Percentiles rank a stretch among this genome's conserved stretches.
phyloP scores from a whole-genome alignment of 2,329 filamentous ascomycete species.

The Claviceps africana region DNA sequence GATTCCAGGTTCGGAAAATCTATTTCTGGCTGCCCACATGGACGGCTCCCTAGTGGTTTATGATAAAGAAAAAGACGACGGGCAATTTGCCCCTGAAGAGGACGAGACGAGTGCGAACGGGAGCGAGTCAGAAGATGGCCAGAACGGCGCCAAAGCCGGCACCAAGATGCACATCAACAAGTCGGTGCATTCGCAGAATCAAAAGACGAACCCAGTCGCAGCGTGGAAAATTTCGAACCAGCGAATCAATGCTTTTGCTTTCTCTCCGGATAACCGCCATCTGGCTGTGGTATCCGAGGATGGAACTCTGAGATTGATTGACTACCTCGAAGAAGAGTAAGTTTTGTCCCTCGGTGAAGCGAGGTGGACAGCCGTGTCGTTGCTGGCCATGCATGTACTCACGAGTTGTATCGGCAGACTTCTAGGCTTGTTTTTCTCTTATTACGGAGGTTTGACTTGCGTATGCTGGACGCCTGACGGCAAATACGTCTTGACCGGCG shows the following conservation, averaged over 20 bases:
- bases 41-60: constrained; percentile 87
- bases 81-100: constrained; percentile 60
- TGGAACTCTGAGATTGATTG: constrained; percentile 75
- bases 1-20: constrained; percentile 85
- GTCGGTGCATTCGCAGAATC: constrained; percentile 84
- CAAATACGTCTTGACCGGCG: constrained; percentile 87
- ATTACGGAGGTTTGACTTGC: constrained; percentile 85
- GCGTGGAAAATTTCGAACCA: constrained; percentile 89
- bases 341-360: constrained; percentile 15
- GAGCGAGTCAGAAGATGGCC: constrained; percentile 21
- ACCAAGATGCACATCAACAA: constrained; percentile 62
- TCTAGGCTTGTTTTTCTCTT: constrained; percentile 75
- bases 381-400: constrained; percentile 1
- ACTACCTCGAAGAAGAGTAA: constrained; percentile 81
- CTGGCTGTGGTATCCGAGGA: constrained; percentile 86
- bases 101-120: constrained; percentile 54
- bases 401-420: constrained; percentile 36
- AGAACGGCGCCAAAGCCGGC: constrained; percentile 19
- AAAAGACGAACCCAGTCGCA: constrained; percentile 84
- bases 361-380: neutral
- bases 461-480: constrained; percentile 97
- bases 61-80: constrained; percentile 93
- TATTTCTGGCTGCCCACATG: constrained; percentile 84
- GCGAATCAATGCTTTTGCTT: constrained; percentile 78
- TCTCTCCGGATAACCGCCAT: constrained; percentile 79